Conservation (phyloP, 1,139 yeast genomes). For the Casaregolazyma lundiana region DNA sequence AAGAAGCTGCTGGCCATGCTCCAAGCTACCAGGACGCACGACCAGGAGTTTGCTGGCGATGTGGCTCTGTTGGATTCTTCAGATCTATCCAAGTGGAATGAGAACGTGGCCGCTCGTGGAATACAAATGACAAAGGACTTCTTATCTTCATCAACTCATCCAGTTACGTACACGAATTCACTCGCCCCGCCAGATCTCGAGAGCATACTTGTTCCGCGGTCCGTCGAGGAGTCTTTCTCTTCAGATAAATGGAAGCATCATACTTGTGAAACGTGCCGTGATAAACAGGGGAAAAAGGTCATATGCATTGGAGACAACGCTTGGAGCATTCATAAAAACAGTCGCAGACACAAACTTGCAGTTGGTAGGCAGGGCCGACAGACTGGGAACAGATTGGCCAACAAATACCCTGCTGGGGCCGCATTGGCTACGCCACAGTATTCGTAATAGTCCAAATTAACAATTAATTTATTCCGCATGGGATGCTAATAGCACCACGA, state of each 20-base stretch:
- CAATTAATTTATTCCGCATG: not conserved
- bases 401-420: not conserved
- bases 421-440: not conserved
- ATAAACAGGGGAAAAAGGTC: slow-evolving; percentile 49
- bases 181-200: slow-evolving; percentile 46
- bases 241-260: slow-evolving; percentile 62
- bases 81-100: slow-evolving; percentile 56
- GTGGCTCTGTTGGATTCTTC: slow-evolving; percentile 74
- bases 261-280: slow-evolving; percentile 63
- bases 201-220: slow-evolving; percentile 31
- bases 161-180: slow-evolving; percentile 18
- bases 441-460: not conserved
- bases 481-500: not conserved
- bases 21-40: slow-evolving; percentile 40
- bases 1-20: slow-evolving; percentile 62
- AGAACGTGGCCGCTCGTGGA: slow-evolving; percentile 55
- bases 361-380: not conserved
- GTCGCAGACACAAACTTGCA: slow-evolving; percentile 40
- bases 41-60: slow-evolving; percentile 50
- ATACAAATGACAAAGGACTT: slow-evolving; percentile 45
- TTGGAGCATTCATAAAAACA: slow-evolving; percentile 62
- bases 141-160: slow-evolving; percentile 22
- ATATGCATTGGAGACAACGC: slow-evolving; percentile 70
- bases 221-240: slow-evolving; percentile 25
- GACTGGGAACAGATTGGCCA: not conserved